A percentile compares a stretch with the other conserved stretches of the same genome.
phyloP scores from a whole-genome alignment of 2,329 filamentous ascomycete species.

The Cordyceps farinosa region DNA sequence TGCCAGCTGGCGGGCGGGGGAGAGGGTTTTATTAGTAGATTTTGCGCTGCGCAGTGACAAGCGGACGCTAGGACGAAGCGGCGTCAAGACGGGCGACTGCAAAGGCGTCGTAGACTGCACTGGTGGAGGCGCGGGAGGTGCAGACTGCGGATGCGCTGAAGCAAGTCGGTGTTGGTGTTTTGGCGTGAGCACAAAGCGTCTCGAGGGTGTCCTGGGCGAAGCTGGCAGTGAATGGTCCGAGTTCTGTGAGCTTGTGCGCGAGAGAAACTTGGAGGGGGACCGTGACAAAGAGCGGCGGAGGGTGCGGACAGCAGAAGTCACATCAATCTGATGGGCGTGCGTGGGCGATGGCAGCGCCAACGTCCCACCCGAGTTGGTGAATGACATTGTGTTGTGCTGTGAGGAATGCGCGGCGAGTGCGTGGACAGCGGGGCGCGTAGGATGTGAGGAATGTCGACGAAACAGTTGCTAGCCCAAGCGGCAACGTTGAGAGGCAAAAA shows the following conservation, averaged over 20 bases:
- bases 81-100: slow-evolving; percentile 55
- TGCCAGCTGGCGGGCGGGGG: slow-evolving; percentile 50
- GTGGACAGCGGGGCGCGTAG: slow-evolving; percentile 25
- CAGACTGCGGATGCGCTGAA: slow-evolving; percentile 32
- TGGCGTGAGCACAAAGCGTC: slow-evolving; percentile 38
- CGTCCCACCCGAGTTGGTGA: slow-evolving; percentile 66
- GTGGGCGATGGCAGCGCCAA: slow-evolving; percentile 85
- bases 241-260: slow-evolving; percentile 45
- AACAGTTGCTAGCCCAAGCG: slow-evolving; percentile 3
- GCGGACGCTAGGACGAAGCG: slow-evolving; percentile 63
- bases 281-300: slow-evolving; percentile 83
- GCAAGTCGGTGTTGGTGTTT: slow-evolving; percentile 31
- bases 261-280: slow-evolving; percentile 87
- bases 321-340: slow-evolving; percentile 76
- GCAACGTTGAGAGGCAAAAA: neutral
- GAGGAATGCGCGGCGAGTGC: slow-evolving; percentile 28
- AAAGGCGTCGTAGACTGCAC: slow-evolving; percentile 29
- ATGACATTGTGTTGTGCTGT: slow-evolving; percentile 47
- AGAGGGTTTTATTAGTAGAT: slow-evolving; percentile 53
- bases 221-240: slow-evolving; percentile 45
- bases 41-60: slow-evolving; percentile 62
- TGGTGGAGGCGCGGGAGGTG: slow-evolving; percentile 29
- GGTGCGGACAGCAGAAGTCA: slow-evolving; percentile 75
- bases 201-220: slow-evolving; percentile 52
- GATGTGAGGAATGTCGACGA: slow-evolving; percentile 29